Evolutionary conservation across 352 stramenopile genomes (phyloP).

Genomic region (Plasmopara viticola): DNA sequence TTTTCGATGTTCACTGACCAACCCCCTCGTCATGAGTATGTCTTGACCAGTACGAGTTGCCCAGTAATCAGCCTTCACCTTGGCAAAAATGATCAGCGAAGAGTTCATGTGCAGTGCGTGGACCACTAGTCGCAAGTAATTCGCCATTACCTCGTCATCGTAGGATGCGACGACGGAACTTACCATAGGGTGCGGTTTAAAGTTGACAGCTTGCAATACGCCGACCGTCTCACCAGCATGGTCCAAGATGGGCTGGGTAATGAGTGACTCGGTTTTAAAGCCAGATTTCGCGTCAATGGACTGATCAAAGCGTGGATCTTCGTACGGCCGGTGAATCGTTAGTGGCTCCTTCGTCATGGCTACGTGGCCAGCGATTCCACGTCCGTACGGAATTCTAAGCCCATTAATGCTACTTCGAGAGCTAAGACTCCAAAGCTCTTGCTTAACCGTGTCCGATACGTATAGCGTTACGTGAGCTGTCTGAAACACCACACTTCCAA

Average conservation of each 20-base stretch:
- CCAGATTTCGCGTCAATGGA: conserved; percentile 78
- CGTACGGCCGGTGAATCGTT: conserved; percentile 63
- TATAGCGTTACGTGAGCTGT: conserved; percentile 65
- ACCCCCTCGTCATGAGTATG: conserved; percentile 7
- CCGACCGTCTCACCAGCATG: conserved; percentile 60
- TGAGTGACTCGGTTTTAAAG: conserved; percentile 74
- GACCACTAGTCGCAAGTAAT: conserved; percentile 57
- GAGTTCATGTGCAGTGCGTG: conserved; percentile 63
- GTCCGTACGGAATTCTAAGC: conserved; percentile 61
- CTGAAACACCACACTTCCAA: conserved; percentile 62
- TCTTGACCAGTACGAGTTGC: conserved; percentile 43
- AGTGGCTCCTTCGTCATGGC: conserved; percentile 50
- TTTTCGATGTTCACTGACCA: not conserved
- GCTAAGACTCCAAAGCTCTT: conserved; percentile 67
- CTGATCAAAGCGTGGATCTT: conserved; percentile 71
- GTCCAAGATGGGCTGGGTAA: conserved; percentile 68
- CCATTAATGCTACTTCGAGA: conserved; percentile 67
- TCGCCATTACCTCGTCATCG: conserved; percentile 51
- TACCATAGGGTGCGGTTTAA: conserved; percentile 37
- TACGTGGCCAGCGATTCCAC: conserved; percentile 70
- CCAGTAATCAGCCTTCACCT: conserved; percentile 75
- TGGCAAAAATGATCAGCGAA: conserved; percentile 76
- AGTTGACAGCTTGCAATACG: conserved; percentile 63
- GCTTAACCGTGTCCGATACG: conserved; percentile 68
- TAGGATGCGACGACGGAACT: conserved; percentile 50